Conservation (phyloP, 805 yeast genomes). For the Yarrowia sp. region DNA sequence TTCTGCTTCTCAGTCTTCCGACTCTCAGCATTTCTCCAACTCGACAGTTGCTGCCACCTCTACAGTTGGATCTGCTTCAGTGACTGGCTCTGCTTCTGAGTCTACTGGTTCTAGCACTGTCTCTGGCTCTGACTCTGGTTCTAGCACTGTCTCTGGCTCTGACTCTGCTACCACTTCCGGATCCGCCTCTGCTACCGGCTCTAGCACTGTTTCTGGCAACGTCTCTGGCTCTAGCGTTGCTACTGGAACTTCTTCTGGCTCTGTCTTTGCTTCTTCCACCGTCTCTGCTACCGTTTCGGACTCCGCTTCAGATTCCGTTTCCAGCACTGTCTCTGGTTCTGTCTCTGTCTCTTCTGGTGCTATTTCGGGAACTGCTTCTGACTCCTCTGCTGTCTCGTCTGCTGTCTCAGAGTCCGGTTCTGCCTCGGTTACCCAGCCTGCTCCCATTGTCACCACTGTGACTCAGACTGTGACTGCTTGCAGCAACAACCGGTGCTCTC, state of each 20-base stretch:
- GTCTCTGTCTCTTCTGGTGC: not conserved
- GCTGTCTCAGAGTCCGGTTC: not conserved
- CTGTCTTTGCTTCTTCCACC: not conserved
- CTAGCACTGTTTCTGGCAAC: not conserved
- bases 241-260: not conserved
- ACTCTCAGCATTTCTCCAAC: not conserved
- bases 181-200: not conserved
- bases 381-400: not conserved
- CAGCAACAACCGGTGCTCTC: not conserved
- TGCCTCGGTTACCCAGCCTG: not conserved
- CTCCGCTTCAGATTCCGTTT: not conserved
- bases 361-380: not conserved
- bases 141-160: not conserved
- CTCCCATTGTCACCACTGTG: slow-evolving; percentile 3
- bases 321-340: not conserved
- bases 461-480: slow-evolving; percentile 16
- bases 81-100: not conserved
- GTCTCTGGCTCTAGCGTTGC: not conserved
- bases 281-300: not conserved
- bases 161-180: not conserved
- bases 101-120: not conserved
- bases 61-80: not conserved
- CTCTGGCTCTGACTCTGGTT: not conserved
- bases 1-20: not conserved
- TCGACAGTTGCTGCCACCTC: slow-evolving; percentile 2